These are phyloP conservation scores for Phytophthora constricta DNA, from an alignment of 352 stramenopile species.

Conservation along the genomic window DNA sequence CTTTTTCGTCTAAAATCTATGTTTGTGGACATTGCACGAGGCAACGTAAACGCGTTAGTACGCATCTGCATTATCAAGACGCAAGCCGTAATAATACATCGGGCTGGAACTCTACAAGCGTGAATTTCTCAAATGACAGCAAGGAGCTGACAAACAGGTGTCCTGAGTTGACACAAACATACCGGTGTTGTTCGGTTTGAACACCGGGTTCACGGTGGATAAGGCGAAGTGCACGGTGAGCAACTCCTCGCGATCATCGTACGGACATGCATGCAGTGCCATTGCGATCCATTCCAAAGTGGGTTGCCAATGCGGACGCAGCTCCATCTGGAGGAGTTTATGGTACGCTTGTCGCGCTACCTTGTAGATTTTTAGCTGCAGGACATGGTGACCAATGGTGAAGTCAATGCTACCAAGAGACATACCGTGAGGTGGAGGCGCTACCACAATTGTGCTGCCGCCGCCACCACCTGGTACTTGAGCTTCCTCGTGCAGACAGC, in stretches of 20 bases:
- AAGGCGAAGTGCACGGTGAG: slow-evolving; percentile 96
- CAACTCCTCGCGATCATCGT: slow-evolving; percentile 93
- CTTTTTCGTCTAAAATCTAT: slow-evolving; percentile 83
- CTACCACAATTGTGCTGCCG: slow-evolving; percentile 22
- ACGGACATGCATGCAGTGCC: slow-evolving; percentile 92
- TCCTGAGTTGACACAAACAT: slow-evolving; percentile 93
- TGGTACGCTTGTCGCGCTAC: slow-evolving; percentile 93
- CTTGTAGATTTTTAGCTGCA: slow-evolving; percentile 93
- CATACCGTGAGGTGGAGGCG: slow-evolving; percentile 76
- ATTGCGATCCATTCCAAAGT: slow-evolving; percentile 93
- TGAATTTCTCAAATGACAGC: slow-evolving; percentile 95
- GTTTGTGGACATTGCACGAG: slow-evolving; percentile 36
- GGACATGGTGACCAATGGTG: slow-evolving; percentile 92
- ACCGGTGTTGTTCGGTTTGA: slow-evolving; percentile 89
- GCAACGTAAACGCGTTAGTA: slow-evolving; percentile 2
- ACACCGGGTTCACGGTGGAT: slow-evolving; percentile 91
- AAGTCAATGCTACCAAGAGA: slow-evolving; percentile 93
- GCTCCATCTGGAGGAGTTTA: slow-evolving; percentile 89
- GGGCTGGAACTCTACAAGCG: slow-evolving; percentile 95
- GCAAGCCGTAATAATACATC: slow-evolving; percentile 36
- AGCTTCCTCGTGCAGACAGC: slow-evolving; percentile 44
- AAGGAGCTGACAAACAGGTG: slow-evolving; percentile 96
- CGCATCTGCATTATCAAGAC: not conserved
- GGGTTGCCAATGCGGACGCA: slow-evolving; percentile 86
- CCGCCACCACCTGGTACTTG: slow-evolving; percentile 22